Percentiles rank a stretch among this genome's conserved stretches.
Evolutionary conservation across 2,329 filamentous ascomycete species (phyloP).

Genomic region (Teratosphaeria nubilosa): DNA sequence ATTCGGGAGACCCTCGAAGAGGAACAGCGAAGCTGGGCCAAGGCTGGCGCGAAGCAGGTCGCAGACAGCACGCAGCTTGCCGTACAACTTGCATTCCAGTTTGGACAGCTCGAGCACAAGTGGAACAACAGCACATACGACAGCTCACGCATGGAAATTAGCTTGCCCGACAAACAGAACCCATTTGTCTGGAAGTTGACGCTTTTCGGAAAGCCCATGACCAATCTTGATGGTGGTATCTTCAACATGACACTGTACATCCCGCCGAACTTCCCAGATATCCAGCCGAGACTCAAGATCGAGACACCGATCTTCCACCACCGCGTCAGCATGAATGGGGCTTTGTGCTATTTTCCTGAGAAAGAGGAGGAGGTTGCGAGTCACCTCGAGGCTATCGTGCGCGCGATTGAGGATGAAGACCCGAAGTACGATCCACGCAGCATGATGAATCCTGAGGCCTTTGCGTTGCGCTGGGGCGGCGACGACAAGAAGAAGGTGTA

Average conservation of each 20-base stretch:
- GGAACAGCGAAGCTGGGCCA: slow-evolving; percentile 63
- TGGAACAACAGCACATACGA: slow-evolving; percentile 55
- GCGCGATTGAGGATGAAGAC: slow-evolving; percentile 73
- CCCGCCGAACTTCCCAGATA: slow-evolving; percentile 71
- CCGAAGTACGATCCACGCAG: slow-evolving; percentile 86
- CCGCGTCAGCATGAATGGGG: slow-evolving; percentile 65
- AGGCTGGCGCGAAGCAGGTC: slow-evolving; percentile 54
- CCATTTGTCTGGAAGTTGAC: slow-evolving; percentile 84
- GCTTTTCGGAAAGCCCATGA: slow-evolving; percentile 87
- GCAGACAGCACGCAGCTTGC: slow-evolving; percentile 63
- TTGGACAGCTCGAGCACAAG: slow-evolving; percentile 66
- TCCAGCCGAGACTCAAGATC: slow-evolving; percentile 70
- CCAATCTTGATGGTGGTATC: slow-evolving; percentile 82
- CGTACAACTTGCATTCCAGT: slow-evolving; percentile 73
- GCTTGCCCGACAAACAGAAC: slow-evolving; percentile 61
- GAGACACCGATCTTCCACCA: slow-evolving; percentile 81
- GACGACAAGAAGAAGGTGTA: slow-evolving; percentile 74
- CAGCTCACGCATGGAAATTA: slow-evolving; percentile 61
- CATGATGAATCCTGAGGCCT: slow-evolving; percentile 75
- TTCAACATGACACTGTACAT: slow-evolving; percentile 72
- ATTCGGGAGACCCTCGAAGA: slow-evolving; percentile 62
- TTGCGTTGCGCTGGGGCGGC: slow-evolving; percentile 76
- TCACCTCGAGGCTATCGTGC: slow-evolving; percentile 76
- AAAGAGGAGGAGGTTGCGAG: slow-evolving; percentile 66
- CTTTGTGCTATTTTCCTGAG: slow-evolving; percentile 69